These are phyloP conservation scores for Eutrema salsugineum DNA, from an alignment of 441 rosid species.

Conservation along the genomic window DNA sequence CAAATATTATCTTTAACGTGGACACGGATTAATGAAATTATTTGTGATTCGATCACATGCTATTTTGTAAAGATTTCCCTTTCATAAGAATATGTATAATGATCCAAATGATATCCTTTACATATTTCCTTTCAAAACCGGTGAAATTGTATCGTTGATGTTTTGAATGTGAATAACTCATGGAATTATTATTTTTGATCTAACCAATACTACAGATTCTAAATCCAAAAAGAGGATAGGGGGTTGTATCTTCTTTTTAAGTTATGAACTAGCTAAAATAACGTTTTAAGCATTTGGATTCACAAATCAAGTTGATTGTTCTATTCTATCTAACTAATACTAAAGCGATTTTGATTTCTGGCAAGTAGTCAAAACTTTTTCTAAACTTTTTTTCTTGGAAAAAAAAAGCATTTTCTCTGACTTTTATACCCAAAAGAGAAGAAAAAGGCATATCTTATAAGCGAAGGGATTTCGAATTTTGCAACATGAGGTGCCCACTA, in stretches of 20 bases:
- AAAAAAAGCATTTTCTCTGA: neutral
- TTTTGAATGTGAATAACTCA: neutral
- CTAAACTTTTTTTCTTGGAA: neutral
- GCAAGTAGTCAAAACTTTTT: neutral
- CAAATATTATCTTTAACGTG: too few relatives aligned
- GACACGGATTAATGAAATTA: neutral
- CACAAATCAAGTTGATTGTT: neutral
- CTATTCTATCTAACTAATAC: neutral
- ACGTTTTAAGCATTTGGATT: neutral
- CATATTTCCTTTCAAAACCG: neutral
- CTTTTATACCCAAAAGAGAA: conserved; percentile 17
- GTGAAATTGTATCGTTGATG: neutral
- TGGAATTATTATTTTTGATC: neutral
- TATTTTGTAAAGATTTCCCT: neutral
- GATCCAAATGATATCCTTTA: neutral
- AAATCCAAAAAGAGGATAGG: neutral
- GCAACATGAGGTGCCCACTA: conserved; percentile 28
- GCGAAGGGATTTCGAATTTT: conserved; percentile 19
- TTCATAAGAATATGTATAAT: neutral
- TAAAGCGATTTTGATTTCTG: neutral
- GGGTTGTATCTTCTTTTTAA: neutral
- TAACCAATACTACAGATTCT: neutral
- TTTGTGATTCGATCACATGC: neutral
- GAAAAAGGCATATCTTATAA: conserved; percentile 30
- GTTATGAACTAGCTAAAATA: neutral